Evolutionary conservation across 305 asterid species (phyloP).

Genomic region (Fraxinus paxiana): DNA sequence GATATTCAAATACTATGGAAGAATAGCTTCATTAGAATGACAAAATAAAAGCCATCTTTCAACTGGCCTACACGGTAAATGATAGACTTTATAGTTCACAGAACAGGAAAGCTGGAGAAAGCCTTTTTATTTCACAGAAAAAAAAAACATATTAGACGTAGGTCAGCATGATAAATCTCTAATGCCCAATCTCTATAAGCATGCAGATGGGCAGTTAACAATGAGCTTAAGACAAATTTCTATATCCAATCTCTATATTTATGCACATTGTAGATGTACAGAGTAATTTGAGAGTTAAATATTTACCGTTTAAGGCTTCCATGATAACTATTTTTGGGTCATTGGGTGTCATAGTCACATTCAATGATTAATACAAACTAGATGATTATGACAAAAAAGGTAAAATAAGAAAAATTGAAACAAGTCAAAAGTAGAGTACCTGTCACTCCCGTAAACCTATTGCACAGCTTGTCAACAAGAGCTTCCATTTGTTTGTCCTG

Average conservation of each 20-base stretch:
- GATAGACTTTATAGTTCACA: neutral
- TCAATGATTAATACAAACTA: neutral
- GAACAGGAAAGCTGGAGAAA: neutral
- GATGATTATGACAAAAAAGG: neutral
- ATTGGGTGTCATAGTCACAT: conserved; percentile 4
- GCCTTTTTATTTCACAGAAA: neutral
- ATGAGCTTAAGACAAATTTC: neutral
- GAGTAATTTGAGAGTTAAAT: conserved; percentile 1
- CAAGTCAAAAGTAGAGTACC: conserved; percentile 38
- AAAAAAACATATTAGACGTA: neutral
- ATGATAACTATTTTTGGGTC: neutral
- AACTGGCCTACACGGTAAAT: neutral
- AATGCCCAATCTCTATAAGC: neutral
- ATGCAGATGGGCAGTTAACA: neutral
- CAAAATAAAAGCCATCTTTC: conserved; percentile 8
- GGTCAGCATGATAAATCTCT: neutral
- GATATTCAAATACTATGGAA: neutral
- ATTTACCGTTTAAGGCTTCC: neutral
- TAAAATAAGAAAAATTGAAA: neutral
- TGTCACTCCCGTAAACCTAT: conserved; percentile 81
- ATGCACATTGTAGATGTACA: neutral
- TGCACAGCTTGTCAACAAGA: conserved; percentile 89
- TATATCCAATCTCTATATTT: neutral
- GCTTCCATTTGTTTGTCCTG: conserved; percentile 98
- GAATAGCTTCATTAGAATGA: neutral